These are phyloP conservation scores for Suillus spraguei DNA, from an alignment of 768 basidiomycete species.

Conservation along the genomic window DNA sequence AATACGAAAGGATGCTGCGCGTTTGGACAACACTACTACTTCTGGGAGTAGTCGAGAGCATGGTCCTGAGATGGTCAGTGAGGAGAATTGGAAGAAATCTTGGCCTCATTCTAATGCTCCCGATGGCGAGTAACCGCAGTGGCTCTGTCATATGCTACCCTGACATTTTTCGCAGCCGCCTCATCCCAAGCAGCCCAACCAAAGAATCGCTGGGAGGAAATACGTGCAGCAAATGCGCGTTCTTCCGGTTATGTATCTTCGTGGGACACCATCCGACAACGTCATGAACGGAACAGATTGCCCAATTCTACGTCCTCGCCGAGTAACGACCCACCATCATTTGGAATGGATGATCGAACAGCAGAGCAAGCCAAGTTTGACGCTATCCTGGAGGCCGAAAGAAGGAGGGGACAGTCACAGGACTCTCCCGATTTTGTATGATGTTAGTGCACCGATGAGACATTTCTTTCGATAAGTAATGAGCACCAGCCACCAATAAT, in stretches of 20 bases:
- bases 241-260: conserved; percentile 47
- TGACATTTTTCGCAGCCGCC: neutral
- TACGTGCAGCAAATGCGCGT: conserved; percentile 55
- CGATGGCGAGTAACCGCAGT: neutral
- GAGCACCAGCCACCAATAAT: neutral
- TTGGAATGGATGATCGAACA: conserved; percentile 37
- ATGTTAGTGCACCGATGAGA: conserved; percentile 7
- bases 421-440: conserved; percentile 15
- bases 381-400: conserved; percentile 59
- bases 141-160: neutral
- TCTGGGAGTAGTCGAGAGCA: conserved; percentile 16
- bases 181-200: conserved; percentile 11
- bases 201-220: conserved; percentile 63
- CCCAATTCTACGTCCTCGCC: conserved; percentile 17
- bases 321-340: conserved; percentile 10
- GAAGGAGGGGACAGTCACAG: conserved; percentile 37
- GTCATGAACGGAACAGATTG: conserved; percentile 42
- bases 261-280: conserved; percentile 71
- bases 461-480: neutral
- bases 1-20: conserved; percentile 20
- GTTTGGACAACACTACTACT: neutral
- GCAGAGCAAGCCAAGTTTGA: conserved; percentile 60
- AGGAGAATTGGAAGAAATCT: conserved; percentile 19
- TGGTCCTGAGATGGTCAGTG: conserved; percentile 15
- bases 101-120: conserved; percentile 11